Evolutionary conservation across 257 asterid species (phyloP), one percentile per base, ranked within the genome.

Genomic region (Galeopsis tetrahit): DNA sequence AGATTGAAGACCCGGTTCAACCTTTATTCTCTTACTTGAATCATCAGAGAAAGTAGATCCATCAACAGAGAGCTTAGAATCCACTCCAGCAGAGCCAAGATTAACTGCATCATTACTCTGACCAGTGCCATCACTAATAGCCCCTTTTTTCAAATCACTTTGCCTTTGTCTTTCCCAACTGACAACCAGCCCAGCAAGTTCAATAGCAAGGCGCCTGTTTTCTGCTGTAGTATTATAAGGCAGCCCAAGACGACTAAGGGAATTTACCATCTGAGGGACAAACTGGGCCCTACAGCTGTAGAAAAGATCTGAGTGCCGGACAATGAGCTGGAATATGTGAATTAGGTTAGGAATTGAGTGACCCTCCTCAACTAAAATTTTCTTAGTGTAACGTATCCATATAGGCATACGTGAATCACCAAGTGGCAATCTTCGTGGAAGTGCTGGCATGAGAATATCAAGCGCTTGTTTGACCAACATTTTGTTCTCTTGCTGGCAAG

Each of bases 391-490:
- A 43, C 99, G 98, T 83, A 95, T 95, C 99, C 99, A 95, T 75
- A 95, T 95, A 59, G 99, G 98, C 98, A 95, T 95, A 31, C 98
- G 99, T 36, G 97, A 90, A 75, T 95, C 99, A 75, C 99, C 99
- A 75, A 89, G 92, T 14, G 99, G 99, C 78, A 95, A 84, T 82
- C 99, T 88, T 66, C 96, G 91, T 64, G 99, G 99, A 83, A 95
- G 97, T 67, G 99, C 99, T 6, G 99, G 99, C 99, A 95, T 95
- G 72, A 95, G 91, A 77, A 95, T 95, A 82, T 95, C 99, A 69
- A 95, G 97, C 68, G 99, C 99, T 84, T 95, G 99, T 78, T 88
- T 95, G 75, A 95, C 99, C 89, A 95, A 79, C 90, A 91, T 85
- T 78, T 86, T 95, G 79, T 95, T 95, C 83, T 95, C 99, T 63